Evolutionary conservation across 495 filamentous ascomycete genomes (phyloP).

Genomic region (Staphylotrichum longicolle): DNA sequence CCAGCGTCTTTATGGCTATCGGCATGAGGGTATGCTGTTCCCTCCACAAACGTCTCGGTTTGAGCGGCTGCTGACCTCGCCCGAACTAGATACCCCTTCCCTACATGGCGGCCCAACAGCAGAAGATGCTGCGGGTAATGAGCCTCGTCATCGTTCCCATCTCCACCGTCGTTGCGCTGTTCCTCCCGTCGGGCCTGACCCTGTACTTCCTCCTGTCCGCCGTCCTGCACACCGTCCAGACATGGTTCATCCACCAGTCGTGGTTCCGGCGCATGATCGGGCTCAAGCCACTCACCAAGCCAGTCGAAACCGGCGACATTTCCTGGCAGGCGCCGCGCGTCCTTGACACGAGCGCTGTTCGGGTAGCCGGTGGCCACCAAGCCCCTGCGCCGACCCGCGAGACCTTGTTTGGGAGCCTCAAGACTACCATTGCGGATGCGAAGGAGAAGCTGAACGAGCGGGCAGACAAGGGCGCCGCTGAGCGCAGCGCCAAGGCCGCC

Average conservation of each 20-base stretch:
- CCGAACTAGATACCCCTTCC: constrained; percentile 33
- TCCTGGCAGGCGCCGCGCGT: constrained; percentile 34
- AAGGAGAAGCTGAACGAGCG: constrained; percentile 41
- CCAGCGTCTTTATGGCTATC: constrained; percentile 49
- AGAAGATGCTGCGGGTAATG: constrained; percentile 52
- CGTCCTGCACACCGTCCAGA: constrained; percentile 56
- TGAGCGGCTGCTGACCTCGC: not conserved
- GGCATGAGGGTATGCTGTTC: constrained; percentile 56
- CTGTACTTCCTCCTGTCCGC: constrained; percentile 65
- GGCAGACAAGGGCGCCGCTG: constrained; percentile 21
- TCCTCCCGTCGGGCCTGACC: constrained; percentile 66
- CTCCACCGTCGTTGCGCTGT: constrained; percentile 59
- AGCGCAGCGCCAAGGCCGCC: constrained; percentile 32
- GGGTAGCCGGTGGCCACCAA: not conserved
- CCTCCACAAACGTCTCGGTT: not conserved
- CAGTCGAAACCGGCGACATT: not conserved
- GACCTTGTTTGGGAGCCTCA: constrained; percentile 25
- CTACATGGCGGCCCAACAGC: constrained; percentile 36
- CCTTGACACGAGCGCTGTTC: constrained; percentile 27
- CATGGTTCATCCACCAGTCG: constrained; percentile 50
- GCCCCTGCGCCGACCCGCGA: constrained; percentile 14
- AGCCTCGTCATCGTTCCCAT: constrained; percentile 58
- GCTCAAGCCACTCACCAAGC: constrained; percentile 45
- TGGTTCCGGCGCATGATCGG: constrained; percentile 50
- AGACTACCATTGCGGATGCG: constrained; percentile 28